Evolutionary conservation across 2,329 filamentous ascomycete species (phyloP).

Genomic region (Aspergillus latus): DNA sequence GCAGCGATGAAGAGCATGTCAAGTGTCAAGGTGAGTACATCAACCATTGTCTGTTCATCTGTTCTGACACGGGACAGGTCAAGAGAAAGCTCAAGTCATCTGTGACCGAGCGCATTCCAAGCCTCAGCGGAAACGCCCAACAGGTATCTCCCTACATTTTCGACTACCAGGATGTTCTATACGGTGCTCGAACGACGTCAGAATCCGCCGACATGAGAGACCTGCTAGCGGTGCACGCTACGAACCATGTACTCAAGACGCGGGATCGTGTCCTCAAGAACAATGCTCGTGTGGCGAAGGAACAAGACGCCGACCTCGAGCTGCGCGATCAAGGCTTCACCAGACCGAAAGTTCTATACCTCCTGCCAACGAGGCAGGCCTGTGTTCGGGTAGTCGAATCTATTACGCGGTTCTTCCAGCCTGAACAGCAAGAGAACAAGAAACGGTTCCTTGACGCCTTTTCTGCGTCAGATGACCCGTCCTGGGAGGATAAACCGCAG

Average conservation of each 20-base stretch:
- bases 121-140: conserved; percentile 63
- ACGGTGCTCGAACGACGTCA: conserved; percentile 66
- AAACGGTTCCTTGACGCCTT: conserved; percentile 89
- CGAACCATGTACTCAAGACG: conserved; percentile 94
- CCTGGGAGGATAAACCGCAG: conserved; percentile 72
- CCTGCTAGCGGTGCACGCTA: conserved; percentile 74
- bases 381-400: conserved; percentile 75
- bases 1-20: conserved; percentile 32
- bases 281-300: conserved; percentile 72
- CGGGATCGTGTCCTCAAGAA: conserved; percentile 91
- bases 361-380: conserved; percentile 84
- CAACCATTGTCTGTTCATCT: too few species aligned
- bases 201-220: conserved; percentile 70
- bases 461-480: conserved; percentile 65
- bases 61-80: conserved; percentile 52
- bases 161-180: conserved; percentile 77
- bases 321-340: conserved; percentile 94
- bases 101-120: conserved; percentile 54
- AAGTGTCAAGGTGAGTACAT: conserved; percentile 36
- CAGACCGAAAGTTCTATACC: conserved; percentile 84
- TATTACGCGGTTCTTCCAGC: conserved; percentile 72
- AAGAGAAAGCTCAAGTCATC: conserved; percentile 68
- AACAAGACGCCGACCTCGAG: conserved; percentile 67
- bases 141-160: conserved; percentile 71
- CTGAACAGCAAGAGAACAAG: conserved; percentile 92